phyloP scores from a whole-genome alignment of 2,329 filamentous ascomycete genomes.

The Cercospora sp. region DNA sequence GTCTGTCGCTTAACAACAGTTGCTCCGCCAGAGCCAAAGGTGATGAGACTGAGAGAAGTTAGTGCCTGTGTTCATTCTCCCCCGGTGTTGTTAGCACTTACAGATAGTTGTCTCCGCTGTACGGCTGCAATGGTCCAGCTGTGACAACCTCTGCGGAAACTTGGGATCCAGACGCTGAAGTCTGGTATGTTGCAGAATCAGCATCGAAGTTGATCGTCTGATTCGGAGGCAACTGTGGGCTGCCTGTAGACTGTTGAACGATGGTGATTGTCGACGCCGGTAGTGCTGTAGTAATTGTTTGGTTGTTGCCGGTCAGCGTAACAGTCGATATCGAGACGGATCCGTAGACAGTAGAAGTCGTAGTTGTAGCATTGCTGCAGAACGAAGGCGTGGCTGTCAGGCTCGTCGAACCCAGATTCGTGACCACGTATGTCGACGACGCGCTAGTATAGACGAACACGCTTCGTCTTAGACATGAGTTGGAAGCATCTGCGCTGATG shows the following conservation, averaged over 20 bases:
- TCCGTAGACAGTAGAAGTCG: neutral
- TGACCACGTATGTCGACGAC: constrained; percentile 9
- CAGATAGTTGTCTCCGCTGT: constrained; percentile 16
- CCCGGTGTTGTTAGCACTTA: neutral
- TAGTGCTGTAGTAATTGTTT: constrained; percentile 3
- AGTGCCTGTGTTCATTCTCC: neutral
- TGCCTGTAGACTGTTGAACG: neutral
- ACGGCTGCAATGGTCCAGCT: constrained; percentile 10
- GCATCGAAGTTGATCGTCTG: constrained; percentile 6
- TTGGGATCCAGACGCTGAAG: constrained; percentile 1
- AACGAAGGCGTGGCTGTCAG: neutral
- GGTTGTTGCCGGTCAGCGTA: neutral
- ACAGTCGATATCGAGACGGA: neutral
- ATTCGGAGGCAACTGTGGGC: neutral
- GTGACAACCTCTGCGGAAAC: constrained; percentile 7
- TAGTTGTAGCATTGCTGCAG: constrained; percentile 9
- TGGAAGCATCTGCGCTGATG: neutral
- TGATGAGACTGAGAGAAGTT: constrained; percentile 10
- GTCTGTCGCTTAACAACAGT: neutral
- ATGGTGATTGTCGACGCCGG: constrained; percentile 10
- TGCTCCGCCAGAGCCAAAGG: neutral
- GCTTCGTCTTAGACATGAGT: neutral
- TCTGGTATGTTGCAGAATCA: neutral
- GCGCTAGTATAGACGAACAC: constrained; percentile 6
- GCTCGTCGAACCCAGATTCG: constrained; percentile 6